Conservation (phyloP, 1,139 yeast genomes). For the Taiozyma onychis region DNA sequence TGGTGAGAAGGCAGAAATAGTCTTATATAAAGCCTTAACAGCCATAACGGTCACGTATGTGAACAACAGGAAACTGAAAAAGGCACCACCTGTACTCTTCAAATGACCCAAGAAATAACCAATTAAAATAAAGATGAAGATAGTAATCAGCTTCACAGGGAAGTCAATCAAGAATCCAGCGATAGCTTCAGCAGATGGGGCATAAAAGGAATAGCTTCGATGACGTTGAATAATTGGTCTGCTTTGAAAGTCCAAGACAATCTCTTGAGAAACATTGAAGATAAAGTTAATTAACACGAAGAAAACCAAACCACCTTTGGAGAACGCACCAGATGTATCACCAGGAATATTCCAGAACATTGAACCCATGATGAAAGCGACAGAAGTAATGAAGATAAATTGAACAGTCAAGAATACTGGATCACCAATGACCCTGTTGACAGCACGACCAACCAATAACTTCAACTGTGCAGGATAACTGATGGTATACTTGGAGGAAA, state of each 20-base stretch:
- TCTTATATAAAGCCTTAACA: constrained; percentile 28
- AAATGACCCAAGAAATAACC: constrained; percentile 65
- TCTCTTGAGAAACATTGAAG: constrained; percentile 70
- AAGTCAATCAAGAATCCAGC: constrained; percentile 67
- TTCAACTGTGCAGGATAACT: constrained; percentile 60
- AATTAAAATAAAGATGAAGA: constrained; percentile 53
- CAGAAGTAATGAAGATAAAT: constrained; percentile 55
- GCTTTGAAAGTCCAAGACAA: constrained; percentile 62
- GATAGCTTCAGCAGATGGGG: constrained; percentile 72
- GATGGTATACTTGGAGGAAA: constrained; percentile 62
- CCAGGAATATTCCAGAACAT: constrained; percentile 58
- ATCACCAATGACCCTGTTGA: constrained; percentile 60
- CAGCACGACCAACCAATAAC: constrained; percentile 55
- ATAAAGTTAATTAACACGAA: constrained; percentile 76
- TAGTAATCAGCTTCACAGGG: constrained; percentile 53
- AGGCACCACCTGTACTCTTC: constrained; percentile 59
- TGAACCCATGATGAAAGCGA: constrained; percentile 71
- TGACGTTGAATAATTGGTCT: constrained; percentile 80
- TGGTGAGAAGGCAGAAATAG: constrained; percentile 47
- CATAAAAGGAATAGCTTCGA: constrained; percentile 66
- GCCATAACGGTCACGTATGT: constrained; percentile 30
- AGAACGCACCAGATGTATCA: constrained; percentile 47
- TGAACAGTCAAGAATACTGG: constrained; percentile 57
- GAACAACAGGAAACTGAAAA: constrained; percentile 59
- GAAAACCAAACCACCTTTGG: constrained; percentile 64